Percentiles rank a stretch among this genome's conserved stretches.
These are phyloP conservation scores for Botryococcus braunii DNA, from an alignment of 163 green algal species.

Conservation along the genomic window DNA sequence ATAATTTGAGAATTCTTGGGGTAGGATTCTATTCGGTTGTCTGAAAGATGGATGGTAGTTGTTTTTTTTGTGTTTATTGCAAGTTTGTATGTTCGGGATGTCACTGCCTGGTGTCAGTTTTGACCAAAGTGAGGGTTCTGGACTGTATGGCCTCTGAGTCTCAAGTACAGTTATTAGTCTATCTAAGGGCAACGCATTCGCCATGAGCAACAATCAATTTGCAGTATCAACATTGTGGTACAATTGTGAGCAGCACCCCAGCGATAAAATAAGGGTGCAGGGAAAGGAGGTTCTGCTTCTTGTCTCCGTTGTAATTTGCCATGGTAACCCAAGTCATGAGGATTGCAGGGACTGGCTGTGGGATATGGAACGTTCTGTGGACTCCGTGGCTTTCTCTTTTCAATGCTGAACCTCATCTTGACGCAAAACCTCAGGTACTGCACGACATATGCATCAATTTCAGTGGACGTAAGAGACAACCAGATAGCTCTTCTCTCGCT, in stretches of 20 bases:
- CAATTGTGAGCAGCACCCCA: no score
- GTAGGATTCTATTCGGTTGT: background rate
- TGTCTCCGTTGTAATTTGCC: background rate
- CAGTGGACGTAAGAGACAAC: background rate
- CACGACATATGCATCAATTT: background rate
- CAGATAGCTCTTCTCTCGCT: background rate
- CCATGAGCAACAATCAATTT: no score
- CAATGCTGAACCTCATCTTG: constrained; percentile 63
- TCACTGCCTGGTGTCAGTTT: no score
- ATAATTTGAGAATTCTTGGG: constrained; percentile 27
- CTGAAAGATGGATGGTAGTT: background rate
- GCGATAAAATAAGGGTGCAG: no score
- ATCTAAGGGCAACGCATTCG: no score
- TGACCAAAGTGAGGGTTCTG: background rate
- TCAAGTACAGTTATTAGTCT: background rate
- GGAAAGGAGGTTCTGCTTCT: no score
- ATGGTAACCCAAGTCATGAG: background rate
- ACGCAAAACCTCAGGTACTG: constrained; percentile 58
- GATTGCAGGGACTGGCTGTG: constrained; percentile 14
- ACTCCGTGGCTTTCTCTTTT: constrained; percentile 60
- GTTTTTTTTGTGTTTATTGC: background rate
- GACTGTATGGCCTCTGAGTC: background rate
- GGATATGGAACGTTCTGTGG: constrained; percentile 48
- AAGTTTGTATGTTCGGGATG: background rate
- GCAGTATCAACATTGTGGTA: no score